Evolutionary conservation across 495 filamentous ascomycete species (phyloP), one percentile per base, ranked within the genome.

Genomic region (Sabuloglossum arenarium): DNA sequence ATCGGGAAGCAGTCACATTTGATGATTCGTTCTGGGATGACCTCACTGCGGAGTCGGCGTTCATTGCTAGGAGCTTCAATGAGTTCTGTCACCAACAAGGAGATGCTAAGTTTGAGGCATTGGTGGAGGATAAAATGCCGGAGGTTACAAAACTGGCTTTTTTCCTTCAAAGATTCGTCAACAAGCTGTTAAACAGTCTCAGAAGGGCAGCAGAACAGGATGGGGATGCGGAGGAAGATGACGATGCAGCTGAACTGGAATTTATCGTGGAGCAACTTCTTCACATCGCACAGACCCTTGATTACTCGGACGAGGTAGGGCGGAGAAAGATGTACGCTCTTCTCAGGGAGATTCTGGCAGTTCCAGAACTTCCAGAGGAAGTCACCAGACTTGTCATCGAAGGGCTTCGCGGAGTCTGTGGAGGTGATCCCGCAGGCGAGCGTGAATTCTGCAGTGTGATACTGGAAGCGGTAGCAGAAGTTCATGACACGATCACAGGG

Each of bases 261-360:
- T 99, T 99, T 60, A 80, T 94, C 53, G 85, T 96, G 10, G 87
- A 95, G 64, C 91, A 99, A 64, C 73, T 99, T 32, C 75, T 99
- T 31, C 83, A 96, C 62, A 94, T 99, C 59, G 85, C 89, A 6
- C 75, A 84, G 58, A 90, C 85, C 11, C 70, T 95, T 30, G 91
- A 99, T 62, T 97, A 96, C 68, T 85, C 84, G 29, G 91, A 99
- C 64, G 91, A 99, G 68, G 83, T 91, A 60, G 91, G 91, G 34
- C 76, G 91, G 47, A 75, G 93, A 52, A 91, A 89, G 75, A 97
- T 97, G 87, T 96, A 91, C 65, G 74, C 83, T 30, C 75, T 96
- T 14, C 71, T 97, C 28, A 75, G 91, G 47, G 88, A 95, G 66
- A 80, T 81, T 1, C 69, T 99, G 32, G 84, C 87, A 1, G 79